Base-by-base conservation (phyloP, 371 early-diverging fungal species). In the Synchytrium microbalum region DNA sequence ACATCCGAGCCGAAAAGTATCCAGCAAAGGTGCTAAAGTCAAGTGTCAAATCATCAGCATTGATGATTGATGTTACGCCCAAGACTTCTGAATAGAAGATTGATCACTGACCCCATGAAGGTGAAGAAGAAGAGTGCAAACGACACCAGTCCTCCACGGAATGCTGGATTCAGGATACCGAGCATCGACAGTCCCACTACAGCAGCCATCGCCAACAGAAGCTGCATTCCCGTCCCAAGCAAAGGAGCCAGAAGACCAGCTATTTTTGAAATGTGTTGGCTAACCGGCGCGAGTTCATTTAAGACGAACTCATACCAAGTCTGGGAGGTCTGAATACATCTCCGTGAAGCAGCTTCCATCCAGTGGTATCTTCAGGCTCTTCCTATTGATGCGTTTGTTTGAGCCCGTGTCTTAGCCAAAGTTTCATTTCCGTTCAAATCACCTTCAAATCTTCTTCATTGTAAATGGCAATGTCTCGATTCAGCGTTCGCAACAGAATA, bases 41-140 rank as follows among this genome's bases (percentile, higher is more conserved):
- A 1, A 94, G 95, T 1, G 83, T 84, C 31, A 97, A 79, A 2
- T 94, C 89, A 29, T 96, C 96, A 57, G 96, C 92, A 72, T 86
- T 89, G 0, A 95, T 92, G 0, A 96, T 96, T 24, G 94, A 92
- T 56, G 96, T 79, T 82, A 97, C 94, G 23, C 98, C 98, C 51
- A 97, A 84, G n/a, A 90, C 85, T 25, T 96, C n/a, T n/a, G n/a
- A n/a, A n/a, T n/a, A n/a, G n/a, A n/a, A n/a, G n/a, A n/a, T n/a
- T n/a, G n/a, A n/a, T n/a, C 96, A 84, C 96, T 92, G 0, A 87
- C 86, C 81, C 55, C 3, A 31, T 27, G 32, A 60, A 60, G 13
- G 14, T 14, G 25, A 23, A 23, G n/a, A n/a, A n/a, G n/a, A n/a
- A n/a, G n/a, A n/a, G n/a, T n/a, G n/a, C n/a, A n/a, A n/a, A n/a